phyloP scores from a whole-genome alignment of 116 monocot genomes.

The Posidonia oceanica region DNA sequence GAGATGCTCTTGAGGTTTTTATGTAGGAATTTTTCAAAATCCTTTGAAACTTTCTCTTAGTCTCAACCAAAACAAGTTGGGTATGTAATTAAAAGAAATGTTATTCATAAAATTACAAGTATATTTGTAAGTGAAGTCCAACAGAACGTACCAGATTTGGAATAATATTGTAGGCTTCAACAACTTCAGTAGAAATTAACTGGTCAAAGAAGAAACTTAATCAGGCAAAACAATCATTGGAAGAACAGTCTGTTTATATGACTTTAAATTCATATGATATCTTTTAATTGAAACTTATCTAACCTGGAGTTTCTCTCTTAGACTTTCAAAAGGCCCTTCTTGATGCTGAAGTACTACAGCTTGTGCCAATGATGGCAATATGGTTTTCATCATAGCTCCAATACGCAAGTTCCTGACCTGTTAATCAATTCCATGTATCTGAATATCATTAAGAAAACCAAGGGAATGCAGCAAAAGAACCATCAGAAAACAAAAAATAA shows the following conservation, averaged over 20 bases:
- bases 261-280: neutral
- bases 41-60: too few species aligned
- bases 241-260: neutral
- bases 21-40: too few species aligned
- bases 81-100: too few species aligned
- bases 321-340: constrained; percentile 19
- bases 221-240: constrained; percentile 2
- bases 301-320: constrained; percentile 75
- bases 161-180: constrained; percentile 72
- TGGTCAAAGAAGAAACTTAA: constrained; percentile 20
- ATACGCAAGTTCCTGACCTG: constrained; percentile 86
- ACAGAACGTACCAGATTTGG: constrained; percentile 63
- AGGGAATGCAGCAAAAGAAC: neutral
- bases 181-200: constrained; percentile 59
- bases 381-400: constrained; percentile 95
- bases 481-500: neutral
- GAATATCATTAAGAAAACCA: neutral
- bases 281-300: neutral
- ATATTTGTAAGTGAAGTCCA: neutral
- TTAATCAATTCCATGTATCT: neutral
- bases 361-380: constrained; percentile 89
- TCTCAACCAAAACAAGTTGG: too few species aligned
- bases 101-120: too few species aligned
- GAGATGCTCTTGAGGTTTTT: too few species aligned
- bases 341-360: constrained; percentile 45